Base-by-base conservation (phyloP, 2,329 filamentous ascomycete genomes). In the Nectriaceae sp. region DNA sequence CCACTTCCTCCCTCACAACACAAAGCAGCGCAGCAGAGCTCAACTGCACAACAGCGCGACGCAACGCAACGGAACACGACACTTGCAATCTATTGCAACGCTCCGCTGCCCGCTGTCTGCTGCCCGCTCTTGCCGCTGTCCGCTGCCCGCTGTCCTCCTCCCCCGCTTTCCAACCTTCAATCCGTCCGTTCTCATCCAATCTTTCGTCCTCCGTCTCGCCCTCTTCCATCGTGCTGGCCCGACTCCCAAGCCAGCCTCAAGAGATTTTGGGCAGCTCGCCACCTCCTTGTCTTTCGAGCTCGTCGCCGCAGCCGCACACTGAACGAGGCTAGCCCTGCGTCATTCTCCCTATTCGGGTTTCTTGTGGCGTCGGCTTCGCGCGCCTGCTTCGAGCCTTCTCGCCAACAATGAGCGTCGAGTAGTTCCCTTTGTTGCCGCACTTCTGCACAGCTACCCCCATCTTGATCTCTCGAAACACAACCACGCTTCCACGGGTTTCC, bases 381-480 rank as follows among this genome's bases (percentile, higher is more conserved):
- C 53, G 50, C 58, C 55, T 58, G 54, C 54, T 60, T 58, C 57
- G 56, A 62, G 55, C 56, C 50, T 57, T 53, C 54, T 55, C 53
- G 47, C 60, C 59, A 57, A 67, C 63, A 57, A 69, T 69, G 66
- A 61, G 66, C 65, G 56, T 61, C 63, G 63, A 66, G 62, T 57
- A 31, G 40, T 52, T 48, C 47, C 41, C 49, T 57, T 56, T 61
- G 52, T 59, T 53, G 52, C 55, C 46, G 50, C 50, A 59, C 46
- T 57, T 59, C 53, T 49, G 49, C 53, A 49, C 50, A 55, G 47
- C 46, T 47, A 53, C 16, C 10, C 16, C 21, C 37, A 8, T 21
- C 33, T 31, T n/a, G 8, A 18, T 36, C 33, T 36, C n/a, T 18
- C 24, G 13, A 29, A 29, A 29, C 24, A 29, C 24, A 29, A 29